Base-by-base conservation (phyloP, 2,329 filamentous ascomycete species). In the Phialophora verrucosa region DNA sequence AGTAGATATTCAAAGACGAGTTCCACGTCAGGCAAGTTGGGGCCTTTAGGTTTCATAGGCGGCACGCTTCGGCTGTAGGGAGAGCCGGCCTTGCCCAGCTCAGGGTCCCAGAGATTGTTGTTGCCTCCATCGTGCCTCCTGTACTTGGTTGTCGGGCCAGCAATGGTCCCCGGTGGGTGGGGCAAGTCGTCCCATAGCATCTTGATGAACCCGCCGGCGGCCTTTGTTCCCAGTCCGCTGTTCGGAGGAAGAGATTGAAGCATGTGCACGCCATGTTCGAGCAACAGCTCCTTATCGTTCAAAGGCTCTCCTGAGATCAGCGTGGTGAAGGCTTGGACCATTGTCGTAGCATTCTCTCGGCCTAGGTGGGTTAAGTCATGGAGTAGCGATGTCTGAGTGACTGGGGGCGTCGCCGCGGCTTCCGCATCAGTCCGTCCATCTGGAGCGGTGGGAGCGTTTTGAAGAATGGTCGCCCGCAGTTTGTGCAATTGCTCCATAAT, bases 151-250 rank as follows among this genome's bases (percentile, higher is more conserved):
- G 78, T 76, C 4, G 83, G 83, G 12, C 83, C 83, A 49, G 82
- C 79, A 12, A 80, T 70, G 23, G 82, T 82, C 1, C 78, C 76
- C 4, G 82, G 75, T 12, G 83, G 83, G 71, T 85, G 83, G 35
- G 83, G 83, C 14, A 86, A 75, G 70, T 85, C 83, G 66, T 82
- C 73, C 78, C 81, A 86, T 3, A 86, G 77, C 83, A 84, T 83
- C 5, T 75, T 76, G 65, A 85, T 84, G 74, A 85, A 85, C 25
- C 78, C 78, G 73, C 83, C 78, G 3, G 83, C 83, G 6, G 83
- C 76, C n/a, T 76, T 79, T 50, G 78, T 72, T 58, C 80, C 79
- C n/a, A 84, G 75, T 12, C 82, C 78, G 69, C 82, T 84, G 74
- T 84, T 82, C 14, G 75, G 68, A 8, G 83, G 83, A n/a, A 85